A percentile compares a stretch with the other conserved stretches of the same genome.
phyloP scores from a whole-genome alignment of 2,329 filamentous ascomycete genomes.

The Chrysoporthe austroafricana region DNA sequence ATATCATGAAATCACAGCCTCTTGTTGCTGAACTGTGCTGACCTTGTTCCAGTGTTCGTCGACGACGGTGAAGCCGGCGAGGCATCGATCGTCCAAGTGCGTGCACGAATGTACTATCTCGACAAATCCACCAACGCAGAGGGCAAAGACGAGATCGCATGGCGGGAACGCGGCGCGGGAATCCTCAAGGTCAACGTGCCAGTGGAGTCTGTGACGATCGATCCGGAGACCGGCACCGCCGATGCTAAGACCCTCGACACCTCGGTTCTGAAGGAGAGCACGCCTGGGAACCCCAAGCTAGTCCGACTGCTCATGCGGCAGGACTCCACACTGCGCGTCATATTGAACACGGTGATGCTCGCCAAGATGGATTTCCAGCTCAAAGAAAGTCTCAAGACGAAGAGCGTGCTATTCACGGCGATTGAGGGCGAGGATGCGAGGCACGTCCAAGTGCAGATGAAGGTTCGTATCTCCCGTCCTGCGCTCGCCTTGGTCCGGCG shows the following conservation, averaged over 20 bases:
- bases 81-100: slow-evolving; percentile 71
- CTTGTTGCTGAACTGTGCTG: not conserved
- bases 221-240: slow-evolving; percentile 51
- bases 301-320: slow-evolving; percentile 87
- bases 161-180: slow-evolving; percentile 89
- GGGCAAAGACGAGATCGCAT: slow-evolving; percentile 60
- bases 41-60: slow-evolving; percentile 57
- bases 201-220: slow-evolving; percentile 57
- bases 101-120: slow-evolving; percentile 85
- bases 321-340: slow-evolving; percentile 83
- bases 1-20: slow-evolving; percentile 38
- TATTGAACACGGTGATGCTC: slow-evolving; percentile 82
- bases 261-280: slow-evolving; percentile 51
- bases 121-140: slow-evolving; percentile 48
- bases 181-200: slow-evolving; percentile 83
- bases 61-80: slow-evolving; percentile 90
- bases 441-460: slow-evolving; percentile 63
- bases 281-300: slow-evolving; percentile 46
- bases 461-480: slow-evolving; percentile 48
- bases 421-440: slow-evolving; percentile 60
- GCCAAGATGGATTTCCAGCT: slow-evolving; percentile 80
- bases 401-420: slow-evolving; percentile 69
- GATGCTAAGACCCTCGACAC: slow-evolving; percentile 60
- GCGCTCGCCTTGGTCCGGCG: not conserved
- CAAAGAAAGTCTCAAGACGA: slow-evolving; percentile 71